Evolutionary conservation across 163 green algal genomes (phyloP).

Genomic region (Scenedesmus sp.): DNA sequence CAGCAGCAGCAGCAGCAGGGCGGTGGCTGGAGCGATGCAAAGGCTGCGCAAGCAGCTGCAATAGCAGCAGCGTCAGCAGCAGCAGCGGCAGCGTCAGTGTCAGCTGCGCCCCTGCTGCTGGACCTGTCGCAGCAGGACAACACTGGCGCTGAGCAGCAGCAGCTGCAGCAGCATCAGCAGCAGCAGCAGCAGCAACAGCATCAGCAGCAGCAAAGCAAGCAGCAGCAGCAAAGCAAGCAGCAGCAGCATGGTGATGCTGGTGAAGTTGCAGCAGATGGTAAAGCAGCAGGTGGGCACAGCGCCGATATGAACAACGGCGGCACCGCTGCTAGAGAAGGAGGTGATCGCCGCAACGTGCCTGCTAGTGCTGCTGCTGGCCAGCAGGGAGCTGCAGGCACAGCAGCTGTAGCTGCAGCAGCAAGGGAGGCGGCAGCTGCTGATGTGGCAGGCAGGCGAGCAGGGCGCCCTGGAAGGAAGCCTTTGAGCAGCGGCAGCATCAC

Average conservation of each 20-base stretch:
- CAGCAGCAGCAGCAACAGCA: background rate
- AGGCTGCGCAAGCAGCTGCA: background rate
- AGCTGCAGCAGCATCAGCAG: background rate
- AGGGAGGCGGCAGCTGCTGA: background rate
- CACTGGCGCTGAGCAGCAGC: background rate
- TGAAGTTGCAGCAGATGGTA: background rate
- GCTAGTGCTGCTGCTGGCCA: background rate
- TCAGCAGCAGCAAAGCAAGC: background rate
- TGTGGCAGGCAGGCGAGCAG: background rate
- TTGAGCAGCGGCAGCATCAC: background rate
- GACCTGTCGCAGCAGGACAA: background rate
- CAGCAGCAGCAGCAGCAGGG: background rate
- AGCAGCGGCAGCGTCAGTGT: background rate
- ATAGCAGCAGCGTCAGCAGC: constrained; percentile 17
- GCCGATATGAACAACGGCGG: constrained; percentile 33
- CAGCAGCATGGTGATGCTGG: background rate
- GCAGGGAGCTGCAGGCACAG: background rate
- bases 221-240: constrained; percentile 5
- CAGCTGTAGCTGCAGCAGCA: background rate
- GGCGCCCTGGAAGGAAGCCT: constrained; percentile 11
- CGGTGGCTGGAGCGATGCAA: background rate
- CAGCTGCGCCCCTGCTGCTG: background rate
- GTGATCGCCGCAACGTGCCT: background rate
- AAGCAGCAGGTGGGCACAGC: background rate
- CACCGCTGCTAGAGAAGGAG: background rate